Percentiles rank a stretch among this genome's conserved stretches.
Evolutionary conservation across 805 yeast species (phyloP).

Genomic region (Candida silvatica): DNA sequence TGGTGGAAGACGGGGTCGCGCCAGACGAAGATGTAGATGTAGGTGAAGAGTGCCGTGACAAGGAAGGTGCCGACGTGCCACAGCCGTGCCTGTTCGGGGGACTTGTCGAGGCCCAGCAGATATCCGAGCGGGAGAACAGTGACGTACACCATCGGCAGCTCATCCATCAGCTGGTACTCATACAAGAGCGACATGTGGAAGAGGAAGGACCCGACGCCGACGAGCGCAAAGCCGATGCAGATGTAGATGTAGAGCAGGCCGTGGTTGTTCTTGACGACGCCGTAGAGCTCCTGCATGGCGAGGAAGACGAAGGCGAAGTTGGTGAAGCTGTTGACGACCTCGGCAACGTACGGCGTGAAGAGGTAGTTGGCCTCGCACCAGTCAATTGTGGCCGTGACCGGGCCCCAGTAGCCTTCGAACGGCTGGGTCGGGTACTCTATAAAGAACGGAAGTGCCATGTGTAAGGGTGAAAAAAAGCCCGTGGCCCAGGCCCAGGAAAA

Average conservation of each 20-base stretch:
- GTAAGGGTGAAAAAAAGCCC: too few relatives aligned
- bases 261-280: conserved; percentile 49
- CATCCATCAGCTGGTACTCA: conserved; percentile 87
- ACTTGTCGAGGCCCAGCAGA: conserved; percentile 23
- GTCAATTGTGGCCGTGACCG: conserved; percentile 88
- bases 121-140: conserved; percentile 79
- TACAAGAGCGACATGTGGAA: conserved; percentile 94
- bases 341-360: conserved; percentile 79
- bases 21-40: conserved; percentile 54
- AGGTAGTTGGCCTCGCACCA: conserved; percentile 99
- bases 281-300: conserved; percentile 32
- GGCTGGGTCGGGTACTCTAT: conserved; percentile 2
- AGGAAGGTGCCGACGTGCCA: conserved; percentile 23
- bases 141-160: conserved; percentile 96
- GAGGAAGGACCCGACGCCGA: conserved; percentile 90
- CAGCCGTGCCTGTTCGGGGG: conserved; percentile 8
- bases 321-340: conserved; percentile 79
- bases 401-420: conserved; percentile 48
- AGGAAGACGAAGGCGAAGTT: conserved; percentile 35
- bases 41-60: conserved; percentile 42
- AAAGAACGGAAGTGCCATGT: conserved; percentile 1
- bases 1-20: conserved; percentile 88
- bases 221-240: conserved; percentile 74
- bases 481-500: too few relatives aligned
- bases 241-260: conserved; percentile 67